phyloP scores from a whole-genome alignment of 805 yeast genomes.

The Brettanomyces nanus region DNA sequence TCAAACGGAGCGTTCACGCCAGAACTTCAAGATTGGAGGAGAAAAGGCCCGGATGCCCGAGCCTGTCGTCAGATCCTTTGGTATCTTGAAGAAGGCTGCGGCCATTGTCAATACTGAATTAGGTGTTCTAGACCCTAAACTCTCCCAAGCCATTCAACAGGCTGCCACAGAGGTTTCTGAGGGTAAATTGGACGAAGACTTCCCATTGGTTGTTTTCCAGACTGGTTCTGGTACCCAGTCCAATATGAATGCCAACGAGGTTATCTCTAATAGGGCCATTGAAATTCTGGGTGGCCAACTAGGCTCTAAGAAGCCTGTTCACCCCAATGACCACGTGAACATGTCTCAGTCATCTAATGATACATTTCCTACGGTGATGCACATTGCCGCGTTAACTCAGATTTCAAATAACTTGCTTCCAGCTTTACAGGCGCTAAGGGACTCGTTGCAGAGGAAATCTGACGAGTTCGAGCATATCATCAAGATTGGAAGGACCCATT shows the following conservation, averaged over 20 bases:
- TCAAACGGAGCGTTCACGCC: conserved; percentile 89
- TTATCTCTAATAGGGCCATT: conserved; percentile 95
- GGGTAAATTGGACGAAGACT: conserved; percentile 87
- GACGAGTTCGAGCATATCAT: conserved; percentile 84
- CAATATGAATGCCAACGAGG: conserved; percentile 99
- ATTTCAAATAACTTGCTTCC: conserved; percentile 72
- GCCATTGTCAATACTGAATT: conserved; percentile 81
- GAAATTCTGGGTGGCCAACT: conserved; percentile 87
- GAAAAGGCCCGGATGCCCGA: conserved; percentile 82
- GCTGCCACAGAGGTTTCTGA: conserved; percentile 94
- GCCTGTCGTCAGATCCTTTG: conserved; percentile 87
- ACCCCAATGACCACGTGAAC: conserved; percentile 98
- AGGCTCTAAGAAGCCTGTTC: conserved; percentile 92
- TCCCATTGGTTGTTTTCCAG: conserved; percentile 98
- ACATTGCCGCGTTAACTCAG: conserved; percentile 94
- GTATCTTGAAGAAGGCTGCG: conserved; percentile 88
- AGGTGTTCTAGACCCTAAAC: conserved; percentile 77
- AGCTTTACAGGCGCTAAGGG: conserved; percentile 67
- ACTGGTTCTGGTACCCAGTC: conserved; percentile 99
- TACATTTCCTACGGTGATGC: conserved; percentile 99
- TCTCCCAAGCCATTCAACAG: conserved; percentile 76
- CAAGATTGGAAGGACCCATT: conserved; percentile 97
- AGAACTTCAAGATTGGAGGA: conserved; percentile 96
- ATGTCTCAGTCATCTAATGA: conserved; percentile 98
- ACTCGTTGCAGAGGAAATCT: conserved; percentile 67